Evolutionary conservation across 208 protist species (phyloP), one percentile per base, ranked within the genome.

Genomic region (Leishmania martiniquensis): DNA sequence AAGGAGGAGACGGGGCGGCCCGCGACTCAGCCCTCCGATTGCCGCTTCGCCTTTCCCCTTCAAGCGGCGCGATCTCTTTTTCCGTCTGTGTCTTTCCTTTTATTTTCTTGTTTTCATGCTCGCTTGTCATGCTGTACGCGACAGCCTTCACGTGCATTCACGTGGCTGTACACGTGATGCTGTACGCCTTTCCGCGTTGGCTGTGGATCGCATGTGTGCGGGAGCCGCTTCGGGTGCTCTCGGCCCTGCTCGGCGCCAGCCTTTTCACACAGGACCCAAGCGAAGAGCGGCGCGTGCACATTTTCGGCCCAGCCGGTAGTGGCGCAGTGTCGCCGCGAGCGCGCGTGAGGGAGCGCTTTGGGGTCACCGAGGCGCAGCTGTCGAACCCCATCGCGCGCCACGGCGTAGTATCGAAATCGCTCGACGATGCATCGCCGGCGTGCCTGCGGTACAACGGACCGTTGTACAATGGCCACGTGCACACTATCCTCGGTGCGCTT

Each of bases 401-500:
- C 54, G 29, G 17, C 32, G 15, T 9, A 32, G 54, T 15, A 12
- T 66, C 60, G 42, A 34, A 34, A 5, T n/a, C n/a, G n/a, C n/a
- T 4, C n/a, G 44, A 51, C 39, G 52, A 51, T 29, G 59, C 77
- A 29, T n/a, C 54, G 51, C 70, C 67, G 55, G 57, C 57, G 22
- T 62, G 57, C 22, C 37, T 69, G 67, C 72, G 71, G 54, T 95
- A 90, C 76, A 63, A 62, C 29, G 87, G 79, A 20, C 89, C 91
- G 1, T 83, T 93, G 49, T 94, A 94, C 80, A 57, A 67, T 59
- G 85, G 87, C 25, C 88, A 94, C 77, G 17, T 94, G 6, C 82
- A 89, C 71, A 95, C 91, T 52, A 82, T 93, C 49, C 75, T 92
- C 9, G 88, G 84, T 25, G 71, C 85, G 49, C 78, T 85, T 57